Base-by-base conservation (phyloP, 2,329 filamentous ascomycete species). In the Penicillium crustosum region DNA sequence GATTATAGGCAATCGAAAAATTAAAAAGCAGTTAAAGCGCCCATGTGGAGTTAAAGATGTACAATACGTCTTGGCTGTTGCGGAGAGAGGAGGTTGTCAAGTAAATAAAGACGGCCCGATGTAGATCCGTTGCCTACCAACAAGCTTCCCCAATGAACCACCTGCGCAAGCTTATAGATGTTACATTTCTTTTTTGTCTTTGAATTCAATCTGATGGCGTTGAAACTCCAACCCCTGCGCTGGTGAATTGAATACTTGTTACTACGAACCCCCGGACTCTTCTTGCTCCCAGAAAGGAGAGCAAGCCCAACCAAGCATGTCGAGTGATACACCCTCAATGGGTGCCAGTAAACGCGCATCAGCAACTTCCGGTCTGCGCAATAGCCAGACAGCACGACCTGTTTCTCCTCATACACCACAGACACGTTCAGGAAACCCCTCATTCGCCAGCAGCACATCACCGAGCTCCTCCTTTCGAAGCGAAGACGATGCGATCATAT, bases 401-500 rank as follows among this genome's bases (percentile, higher is more conserved):
- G 73, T 78, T 41, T 81, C 79, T 57, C 87, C 88, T 49, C 84
- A 86, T 64, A 90, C 89, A 9, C 87, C 83, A 38, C 78, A 72
- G 53, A 64, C 71, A 35, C 85, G 55, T 72, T 82, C 63, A 78
- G 83, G 61, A 72, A 78, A 68, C 75, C 84, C 66, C 71, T 86
- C 63, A 35, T 78, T 73, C 59, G 81, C 81, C 21, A 79, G 81
- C 51, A 84, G 82, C 63, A 83, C 82, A 31, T 87, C 85, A 6
- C 83, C 85, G 2, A 79, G 82, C 45, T 78, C 79, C 33, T 79
- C 78, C 25, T 85, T 83, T 61, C 83, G 86, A 49, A 82, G 86
- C 57, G 92, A 96, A 67, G 94, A 99, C 69, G 94, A 97, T 65
- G 81, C 88, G 7, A 76, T 96, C 6, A 83, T 99, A 42, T 80